phyloP scores from a whole-genome alignment of 75 land plant genomes.

The Isoetes taiwanensis region DNA sequence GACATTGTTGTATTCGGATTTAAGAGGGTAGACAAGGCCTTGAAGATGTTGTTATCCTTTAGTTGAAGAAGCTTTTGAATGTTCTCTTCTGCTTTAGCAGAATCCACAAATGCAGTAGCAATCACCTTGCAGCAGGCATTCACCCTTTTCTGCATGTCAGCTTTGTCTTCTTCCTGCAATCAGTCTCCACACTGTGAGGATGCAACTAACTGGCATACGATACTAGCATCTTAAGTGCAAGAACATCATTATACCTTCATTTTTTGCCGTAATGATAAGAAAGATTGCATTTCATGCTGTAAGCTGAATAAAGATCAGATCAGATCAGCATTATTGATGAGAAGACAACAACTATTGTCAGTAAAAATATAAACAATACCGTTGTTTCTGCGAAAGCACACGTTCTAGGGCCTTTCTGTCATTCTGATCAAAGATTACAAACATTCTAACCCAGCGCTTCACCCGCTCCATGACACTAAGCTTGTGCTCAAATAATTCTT shows the following conservation, averaged over 20 bases:
- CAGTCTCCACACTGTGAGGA: neutral
- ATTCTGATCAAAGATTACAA: slow-evolving; percentile 41
- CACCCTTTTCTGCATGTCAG: slow-evolving; percentile 31
- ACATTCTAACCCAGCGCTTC: slow-evolving; percentile 69
- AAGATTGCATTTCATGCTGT: slow-evolving; percentile 55
- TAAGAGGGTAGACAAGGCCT: slow-evolving; percentile 27
- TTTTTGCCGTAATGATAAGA: slow-evolving; percentile 35
- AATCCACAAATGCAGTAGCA: slow-evolving; percentile 50
- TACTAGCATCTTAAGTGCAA: neutral
- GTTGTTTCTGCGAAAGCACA: slow-evolving; percentile 59
- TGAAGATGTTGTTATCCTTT: slow-evolving; percentile 70
- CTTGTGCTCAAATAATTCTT: slow-evolving; percentile 49
- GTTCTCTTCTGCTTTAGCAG: slow-evolving; percentile 55
- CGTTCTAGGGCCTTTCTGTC: slow-evolving; percentile 53
- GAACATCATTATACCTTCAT: slow-evolving; percentile 36
- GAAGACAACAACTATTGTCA: slow-evolving; percentile 10
- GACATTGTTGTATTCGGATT: slow-evolving; percentile 27
- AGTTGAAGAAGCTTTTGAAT: slow-evolving; percentile 57
- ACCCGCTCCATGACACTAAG: slow-evolving; percentile 56
- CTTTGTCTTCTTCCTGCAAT: slow-evolving; percentile 42
- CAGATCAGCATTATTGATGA: neutral
- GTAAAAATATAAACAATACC: slow-evolving; percentile 31
- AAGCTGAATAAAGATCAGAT: slow-evolving; percentile 34
- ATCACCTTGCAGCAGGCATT: slow-evolving; percentile 34
- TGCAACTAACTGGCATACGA: slow-evolving; percentile 1